A percentile compares a stretch with the other conserved stretches of the same genome.
These are phyloP conservation scores for Aspergillus aculeatus DNA, from an alignment of 2,329 filamentous ascomycete species.

Conservation along the genomic window DNA sequence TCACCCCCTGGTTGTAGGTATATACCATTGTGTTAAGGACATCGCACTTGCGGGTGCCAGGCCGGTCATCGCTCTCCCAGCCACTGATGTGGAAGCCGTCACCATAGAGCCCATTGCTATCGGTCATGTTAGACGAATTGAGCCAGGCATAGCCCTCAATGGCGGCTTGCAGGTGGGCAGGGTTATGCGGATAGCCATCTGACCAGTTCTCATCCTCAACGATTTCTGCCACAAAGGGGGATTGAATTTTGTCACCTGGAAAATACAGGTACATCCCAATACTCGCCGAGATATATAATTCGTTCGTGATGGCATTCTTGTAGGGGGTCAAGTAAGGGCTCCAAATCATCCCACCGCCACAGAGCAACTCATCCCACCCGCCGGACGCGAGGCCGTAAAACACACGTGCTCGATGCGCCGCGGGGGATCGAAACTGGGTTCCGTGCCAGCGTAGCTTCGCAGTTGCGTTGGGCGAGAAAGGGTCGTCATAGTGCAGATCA, in stretches of 20 bases:
- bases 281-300: conserved; percentile 82
- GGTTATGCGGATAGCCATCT: conserved; percentile 51
- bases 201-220: conserved; percentile 26
- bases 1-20: conserved; percentile 92
- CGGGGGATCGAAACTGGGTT: conserved; percentile 69
- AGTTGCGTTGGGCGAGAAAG: conserved; percentile 21
- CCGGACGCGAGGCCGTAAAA: conserved; percentile 79
- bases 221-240: conserved; percentile 57
- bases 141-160: conserved; percentile 81
- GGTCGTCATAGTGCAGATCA: conserved; percentile 55
- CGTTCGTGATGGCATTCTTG: conserved; percentile 95
- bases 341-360: conserved; percentile 88
- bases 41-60: conserved; percentile 73
- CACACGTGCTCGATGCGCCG: conserved; percentile 76
- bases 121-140: conserved; percentile 74
- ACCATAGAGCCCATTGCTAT: conserved; percentile 69
- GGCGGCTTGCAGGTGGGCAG: conserved; percentile 69
- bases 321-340: conserved; percentile 77
- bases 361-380: conserved; percentile 80
- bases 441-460: conserved; percentile 65
- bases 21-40: conserved; percentile 83
- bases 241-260: conserved; percentile 72
- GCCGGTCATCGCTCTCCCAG: conserved; percentile 55
- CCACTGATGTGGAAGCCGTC: conserved; percentile 86
- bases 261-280: conserved; percentile 88